Conservation (phyloP, 805 yeast genomes). For the Saccharomyces paradoxus region DNA sequence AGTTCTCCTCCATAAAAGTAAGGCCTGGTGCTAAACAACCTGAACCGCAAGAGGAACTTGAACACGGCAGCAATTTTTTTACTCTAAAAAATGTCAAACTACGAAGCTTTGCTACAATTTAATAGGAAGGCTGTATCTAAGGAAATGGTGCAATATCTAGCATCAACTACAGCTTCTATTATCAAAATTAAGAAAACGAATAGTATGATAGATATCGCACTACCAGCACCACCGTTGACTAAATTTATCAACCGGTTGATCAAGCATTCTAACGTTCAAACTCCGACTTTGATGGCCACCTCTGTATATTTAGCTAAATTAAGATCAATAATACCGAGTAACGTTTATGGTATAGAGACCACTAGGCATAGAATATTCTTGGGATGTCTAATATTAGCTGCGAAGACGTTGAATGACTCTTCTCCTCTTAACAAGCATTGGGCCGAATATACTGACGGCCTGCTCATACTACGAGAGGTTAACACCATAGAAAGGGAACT, state of each 20-base stretch:
- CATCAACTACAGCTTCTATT: constrained; percentile 22
- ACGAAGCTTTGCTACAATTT: constrained; percentile 24
- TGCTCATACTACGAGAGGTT: constrained; percentile 67
- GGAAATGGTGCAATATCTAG: constrained; percentile 26
- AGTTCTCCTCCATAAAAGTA: background rate
- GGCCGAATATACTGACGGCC: constrained; percentile 86
- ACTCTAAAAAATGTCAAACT: constrained; percentile 14
- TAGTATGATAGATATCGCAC: constrained; percentile 9
- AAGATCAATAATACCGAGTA: constrained; percentile 69
- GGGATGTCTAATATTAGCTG: constrained; percentile 84
- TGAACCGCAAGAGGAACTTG: background rate
- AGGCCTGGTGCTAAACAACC: background rate
- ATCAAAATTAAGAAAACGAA: constrained; percentile 15
- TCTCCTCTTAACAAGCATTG: constrained; percentile 94
- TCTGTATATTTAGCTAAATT: constrained; percentile 74
- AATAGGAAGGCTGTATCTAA: constrained; percentile 21
- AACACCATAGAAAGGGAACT: constrained; percentile 88
- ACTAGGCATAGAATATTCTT: constrained; percentile 89
- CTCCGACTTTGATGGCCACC: constrained; percentile 91
- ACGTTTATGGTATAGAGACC: constrained; percentile 85
- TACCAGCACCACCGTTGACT: constrained; percentile 39
- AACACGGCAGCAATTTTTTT: background rate
- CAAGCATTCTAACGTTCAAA: constrained; percentile 81
- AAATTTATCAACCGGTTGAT: constrained; percentile 67
- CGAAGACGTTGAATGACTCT: constrained; percentile 86